Conservation (phyloP, 2,329 filamentous ascomycete species). For the Stagonosporopsis rhizophila region DNA sequence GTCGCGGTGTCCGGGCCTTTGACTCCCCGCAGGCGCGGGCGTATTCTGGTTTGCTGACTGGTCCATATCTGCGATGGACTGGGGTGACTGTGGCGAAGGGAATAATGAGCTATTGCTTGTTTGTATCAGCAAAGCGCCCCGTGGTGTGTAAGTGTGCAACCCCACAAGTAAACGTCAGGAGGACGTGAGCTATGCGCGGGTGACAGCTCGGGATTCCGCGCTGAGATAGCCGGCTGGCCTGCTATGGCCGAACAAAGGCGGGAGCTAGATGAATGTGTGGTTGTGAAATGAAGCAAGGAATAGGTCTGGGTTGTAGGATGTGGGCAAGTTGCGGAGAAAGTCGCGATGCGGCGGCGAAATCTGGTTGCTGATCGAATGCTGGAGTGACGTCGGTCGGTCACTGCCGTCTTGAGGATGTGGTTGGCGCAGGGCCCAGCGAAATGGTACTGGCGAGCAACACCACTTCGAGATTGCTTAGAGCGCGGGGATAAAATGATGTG, state of each 20-base stretch:
- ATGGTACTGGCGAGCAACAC: slow-evolving; percentile 12
- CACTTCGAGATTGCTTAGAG: not conserved
- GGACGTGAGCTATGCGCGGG: slow-evolving; percentile 12
- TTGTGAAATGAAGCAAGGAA: not conserved
- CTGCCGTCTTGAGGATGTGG: slow-evolving; percentile 17
- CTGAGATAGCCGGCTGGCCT: slow-evolving; percentile 20
- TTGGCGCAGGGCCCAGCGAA: slow-evolving; percentile 32
- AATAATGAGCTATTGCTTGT: slow-evolving; percentile 6
- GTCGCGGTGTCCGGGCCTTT: slow-evolving; percentile 57
- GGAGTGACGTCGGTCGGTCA: slow-evolving; percentile 44
- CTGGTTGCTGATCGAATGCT: slow-evolving; percentile 26
- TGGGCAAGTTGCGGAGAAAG: not conserved
- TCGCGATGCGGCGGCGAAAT: slow-evolving; percentile 30
- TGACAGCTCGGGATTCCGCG: slow-evolving; percentile 36
- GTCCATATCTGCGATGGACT: slow-evolving; percentile 26
- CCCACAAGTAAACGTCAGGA: slow-evolving; percentile 29
- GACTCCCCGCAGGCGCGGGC: slow-evolving; percentile 14
- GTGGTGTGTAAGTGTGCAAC: not conserved
- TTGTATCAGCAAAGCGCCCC: slow-evolving; percentile 12
- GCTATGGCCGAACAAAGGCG: slow-evolving; percentile 27
- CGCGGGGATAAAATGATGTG: not conserved
- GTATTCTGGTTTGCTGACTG: slow-evolving; percentile 25
- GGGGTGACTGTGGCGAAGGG: slow-evolving; percentile 4
- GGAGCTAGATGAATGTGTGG: slow-evolving; percentile 1
- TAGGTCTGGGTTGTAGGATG: slow-evolving; percentile 2